Evolutionary conservation across 2,329 filamentous ascomycete species (phyloP).

Genomic region (Pseudocercospora macadamiae): DNA sequence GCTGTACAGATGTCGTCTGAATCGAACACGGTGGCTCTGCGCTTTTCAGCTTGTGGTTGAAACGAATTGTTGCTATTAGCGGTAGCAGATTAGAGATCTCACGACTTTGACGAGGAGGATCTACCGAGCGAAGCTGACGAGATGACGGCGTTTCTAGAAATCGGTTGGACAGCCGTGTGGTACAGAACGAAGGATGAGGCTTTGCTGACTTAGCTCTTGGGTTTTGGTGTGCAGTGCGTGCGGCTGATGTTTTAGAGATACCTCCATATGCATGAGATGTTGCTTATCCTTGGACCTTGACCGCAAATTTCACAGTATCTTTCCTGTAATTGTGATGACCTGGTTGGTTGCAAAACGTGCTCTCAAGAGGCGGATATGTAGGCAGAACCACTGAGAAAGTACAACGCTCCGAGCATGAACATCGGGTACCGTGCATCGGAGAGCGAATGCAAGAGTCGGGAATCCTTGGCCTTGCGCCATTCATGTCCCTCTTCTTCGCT

Average conservation of each 20-base stretch:
- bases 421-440: not conserved
- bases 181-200: constrained; percentile 5
- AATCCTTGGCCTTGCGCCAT: not conserved
- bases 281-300: constrained; percentile 2
- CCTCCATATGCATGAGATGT: constrained; percentile 13
- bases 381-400: not conserved
- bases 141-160: constrained; percentile 1
- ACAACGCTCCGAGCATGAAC: not conserved
- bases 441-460: not conserved
- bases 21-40: constrained; percentile 2
- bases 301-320: not conserved
- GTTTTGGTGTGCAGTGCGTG: constrained; percentile 6
- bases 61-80: not conserved
- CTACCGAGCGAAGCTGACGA: constrained; percentile 6
- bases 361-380: not conserved
- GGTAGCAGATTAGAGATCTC: constrained; percentile 1
- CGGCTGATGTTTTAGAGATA: constrained; percentile 18
- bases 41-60: not conserved
- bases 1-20: not conserved
- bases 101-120: constrained; percentile 9
- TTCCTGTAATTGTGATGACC: too few species aligned
- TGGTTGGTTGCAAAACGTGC: too few species aligned
- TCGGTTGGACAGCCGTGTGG: constrained; percentile 8
- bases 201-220: constrained; percentile 4
- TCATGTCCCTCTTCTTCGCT: not conserved